These are phyloP conservation scores for Geranium brycei DNA, from an alignment of 345 rosid genomes.

Conservation along the genomic window DNA sequence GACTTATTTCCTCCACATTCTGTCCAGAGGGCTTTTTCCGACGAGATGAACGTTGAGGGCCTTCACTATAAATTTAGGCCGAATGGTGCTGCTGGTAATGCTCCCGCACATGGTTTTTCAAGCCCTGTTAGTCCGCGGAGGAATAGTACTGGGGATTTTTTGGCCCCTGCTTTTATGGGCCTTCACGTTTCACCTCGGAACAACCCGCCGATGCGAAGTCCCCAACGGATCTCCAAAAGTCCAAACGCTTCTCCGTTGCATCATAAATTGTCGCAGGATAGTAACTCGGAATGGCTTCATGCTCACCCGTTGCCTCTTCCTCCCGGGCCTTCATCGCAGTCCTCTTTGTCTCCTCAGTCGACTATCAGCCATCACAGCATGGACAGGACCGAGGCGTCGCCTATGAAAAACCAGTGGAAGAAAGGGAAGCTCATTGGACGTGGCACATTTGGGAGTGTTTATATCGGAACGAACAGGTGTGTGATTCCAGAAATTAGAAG, in stretches of 20 bases:
- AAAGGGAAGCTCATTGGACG: slow-evolving; percentile 69
- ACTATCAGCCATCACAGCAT: slow-evolving; percentile 9
- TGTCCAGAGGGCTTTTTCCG: too few species aligned
- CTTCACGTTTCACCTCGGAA: too few species aligned
- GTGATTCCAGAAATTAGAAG: background rate
- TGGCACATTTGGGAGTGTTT: slow-evolving; percentile 68
- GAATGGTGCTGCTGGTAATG: too few species aligned
- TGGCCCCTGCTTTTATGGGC: slow-evolving; percentile 5
- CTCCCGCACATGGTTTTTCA: too few species aligned
- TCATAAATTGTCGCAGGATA: slow-evolving; percentile 22
- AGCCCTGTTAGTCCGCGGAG: slow-evolving; percentile 30
- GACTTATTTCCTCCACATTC: too few species aligned
- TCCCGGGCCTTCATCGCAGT: slow-evolving; percentile 17
- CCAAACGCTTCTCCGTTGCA: slow-evolving; percentile 12
- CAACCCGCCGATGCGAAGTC: slow-evolving; percentile 8
- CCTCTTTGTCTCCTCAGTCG: slow-evolving; percentile 6
- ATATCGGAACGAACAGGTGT: slow-evolving; percentile 42
- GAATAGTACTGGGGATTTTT: slow-evolving; percentile 11
- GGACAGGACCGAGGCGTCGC: slow-evolving; percentile 15
- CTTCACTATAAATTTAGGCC: too few species aligned
- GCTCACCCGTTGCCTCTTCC: slow-evolving; percentile 64
- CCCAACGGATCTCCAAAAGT: slow-evolving; percentile 5
- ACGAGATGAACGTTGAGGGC: too few species aligned
- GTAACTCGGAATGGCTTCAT: slow-evolving; percentile 8
- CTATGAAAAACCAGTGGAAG: slow-evolving; percentile 38